A percentile compares a stretch with the other conserved stretches of the same genome.
Conservation (phyloP, 2,329 filamentous ascomycete species). For the Daldinia eschscholtzii region DNA sequence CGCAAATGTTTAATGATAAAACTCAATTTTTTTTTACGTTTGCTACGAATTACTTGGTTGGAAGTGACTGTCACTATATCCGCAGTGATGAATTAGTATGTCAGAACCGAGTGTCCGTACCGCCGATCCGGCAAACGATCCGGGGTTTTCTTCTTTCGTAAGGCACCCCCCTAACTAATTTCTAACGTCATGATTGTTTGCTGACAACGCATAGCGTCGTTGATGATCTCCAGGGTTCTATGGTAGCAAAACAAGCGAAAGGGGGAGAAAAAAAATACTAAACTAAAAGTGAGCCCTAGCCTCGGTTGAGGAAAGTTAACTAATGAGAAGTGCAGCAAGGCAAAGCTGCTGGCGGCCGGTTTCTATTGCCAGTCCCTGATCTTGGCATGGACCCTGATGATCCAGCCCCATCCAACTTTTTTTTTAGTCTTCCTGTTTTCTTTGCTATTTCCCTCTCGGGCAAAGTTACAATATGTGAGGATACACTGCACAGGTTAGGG, state of each 20-base stretch:
- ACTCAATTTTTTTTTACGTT: background rate
- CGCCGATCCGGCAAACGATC: conserved; percentile 2
- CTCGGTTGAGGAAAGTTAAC: background rate
- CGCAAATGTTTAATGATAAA: conserved; percentile 49
- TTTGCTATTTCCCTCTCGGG: background rate
- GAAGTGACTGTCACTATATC: background rate
- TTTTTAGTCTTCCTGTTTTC: background rate
- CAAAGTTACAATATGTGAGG: background rate
- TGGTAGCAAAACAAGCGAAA: background rate
- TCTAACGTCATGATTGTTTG: conserved; percentile 6
- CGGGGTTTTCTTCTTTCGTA: background rate
- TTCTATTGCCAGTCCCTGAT: conserved; percentile 29
- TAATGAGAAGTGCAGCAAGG: conserved; percentile 4
- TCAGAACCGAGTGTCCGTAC: background rate
- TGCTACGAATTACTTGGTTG: background rate
- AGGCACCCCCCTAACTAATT: background rate
- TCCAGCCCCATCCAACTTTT: conserved; percentile 6
- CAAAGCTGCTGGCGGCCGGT: too few species aligned
- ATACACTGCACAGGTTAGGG: background rate
- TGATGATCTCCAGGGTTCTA: conserved; percentile 11
- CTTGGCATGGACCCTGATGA: conserved; percentile 43
- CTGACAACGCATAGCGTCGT: background rate
- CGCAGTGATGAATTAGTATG: background rate
- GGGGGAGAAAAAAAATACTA: background rate
- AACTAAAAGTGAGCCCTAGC: conserved; percentile 16